Evolutionary conservation across 2,329 filamentous ascomycete genomes (phyloP).

Genomic region (Cordyceps pruinosa): DNA sequence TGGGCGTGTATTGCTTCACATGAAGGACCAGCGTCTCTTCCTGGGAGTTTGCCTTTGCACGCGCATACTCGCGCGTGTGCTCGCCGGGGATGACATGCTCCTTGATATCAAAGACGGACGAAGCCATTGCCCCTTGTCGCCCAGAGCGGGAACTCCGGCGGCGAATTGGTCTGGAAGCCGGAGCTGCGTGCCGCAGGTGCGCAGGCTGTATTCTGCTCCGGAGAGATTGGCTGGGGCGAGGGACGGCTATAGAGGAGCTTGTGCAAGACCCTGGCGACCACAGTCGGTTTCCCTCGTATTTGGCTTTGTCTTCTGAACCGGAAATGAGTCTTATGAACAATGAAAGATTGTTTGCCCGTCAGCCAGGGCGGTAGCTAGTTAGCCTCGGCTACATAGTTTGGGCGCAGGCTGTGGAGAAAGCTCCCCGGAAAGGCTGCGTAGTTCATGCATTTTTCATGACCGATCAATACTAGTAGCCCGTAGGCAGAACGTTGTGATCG

Average conservation of each 20-base stretch:
- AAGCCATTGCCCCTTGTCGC: constrained; percentile 7
- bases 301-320: background rate
- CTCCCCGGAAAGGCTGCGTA: background rate
- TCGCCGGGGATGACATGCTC: constrained; percentile 68
- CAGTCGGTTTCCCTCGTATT: too few relatives aligned
- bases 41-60: constrained; percentile 63
- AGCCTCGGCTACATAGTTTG: background rate
- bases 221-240: too few relatives aligned
- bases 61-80: constrained; percentile 76
- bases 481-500: too few relatives aligned
- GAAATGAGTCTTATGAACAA: background rate
- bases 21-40: constrained; percentile 67
- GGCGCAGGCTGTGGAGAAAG: background rate
- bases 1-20: constrained; percentile 83
- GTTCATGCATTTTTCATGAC: background rate
- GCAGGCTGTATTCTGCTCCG: too few relatives aligned
- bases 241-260: too few relatives aligned
- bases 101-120: constrained; percentile 53
- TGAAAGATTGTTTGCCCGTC: background rate
- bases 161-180: background rate
- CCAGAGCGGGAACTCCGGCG: background rate
- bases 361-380: background rate
- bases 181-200: too few relatives aligned
- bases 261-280: too few relatives aligned
- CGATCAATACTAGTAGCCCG: too few relatives aligned